Conservation (phyloP, 1,284 basidiomycete genomes). For the Fistulinella staudtii region DNA sequence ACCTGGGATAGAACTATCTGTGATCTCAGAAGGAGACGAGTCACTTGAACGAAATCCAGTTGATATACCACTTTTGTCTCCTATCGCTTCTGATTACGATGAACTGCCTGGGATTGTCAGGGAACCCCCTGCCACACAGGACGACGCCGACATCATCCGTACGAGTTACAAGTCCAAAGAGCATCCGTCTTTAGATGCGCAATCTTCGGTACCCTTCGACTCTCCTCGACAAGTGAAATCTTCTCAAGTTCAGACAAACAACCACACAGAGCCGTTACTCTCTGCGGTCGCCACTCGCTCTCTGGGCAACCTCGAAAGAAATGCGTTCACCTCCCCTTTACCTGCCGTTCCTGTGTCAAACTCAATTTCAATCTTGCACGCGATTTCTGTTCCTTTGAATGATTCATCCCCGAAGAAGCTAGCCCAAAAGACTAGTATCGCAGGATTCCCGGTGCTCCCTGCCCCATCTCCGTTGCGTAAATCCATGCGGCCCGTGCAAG, state of each 20-base stretch:
- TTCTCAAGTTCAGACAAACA: conserved; percentile 3
- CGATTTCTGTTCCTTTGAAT: conserved; percentile 29
- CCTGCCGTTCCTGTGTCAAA: conserved; percentile 25
- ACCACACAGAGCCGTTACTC: conserved; percentile 23
- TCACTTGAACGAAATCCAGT: conserved; percentile 38
- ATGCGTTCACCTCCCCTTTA: conserved; percentile 30
- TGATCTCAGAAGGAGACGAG: conserved; percentile 72
- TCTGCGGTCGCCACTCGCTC: conserved; percentile 5
- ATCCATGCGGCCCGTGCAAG: conserved; percentile 51
- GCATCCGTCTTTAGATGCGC: conserved; percentile 1
- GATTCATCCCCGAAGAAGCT: conserved; percentile 26
- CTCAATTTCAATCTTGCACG: conserved; percentile 9
- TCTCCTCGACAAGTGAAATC: conserved; percentile 24
- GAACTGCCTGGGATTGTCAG: background rate
- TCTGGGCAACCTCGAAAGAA: conserved; percentile 14
- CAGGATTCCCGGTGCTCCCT: conserved; percentile 55
- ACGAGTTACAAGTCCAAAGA: background rate
- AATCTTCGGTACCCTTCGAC: conserved; percentile 34
- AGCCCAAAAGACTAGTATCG: conserved; percentile 33
- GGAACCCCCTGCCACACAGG: background rate
- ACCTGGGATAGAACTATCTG: conserved; percentile 47
- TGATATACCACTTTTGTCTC: conserved; percentile 18
- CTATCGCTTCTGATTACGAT: background rate
- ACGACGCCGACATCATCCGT: background rate
- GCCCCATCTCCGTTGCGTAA: conserved; percentile 67